Conservation (phyloP, 495 filamentous ascomycete species). For the Penicillium samsonianum region DNA sequence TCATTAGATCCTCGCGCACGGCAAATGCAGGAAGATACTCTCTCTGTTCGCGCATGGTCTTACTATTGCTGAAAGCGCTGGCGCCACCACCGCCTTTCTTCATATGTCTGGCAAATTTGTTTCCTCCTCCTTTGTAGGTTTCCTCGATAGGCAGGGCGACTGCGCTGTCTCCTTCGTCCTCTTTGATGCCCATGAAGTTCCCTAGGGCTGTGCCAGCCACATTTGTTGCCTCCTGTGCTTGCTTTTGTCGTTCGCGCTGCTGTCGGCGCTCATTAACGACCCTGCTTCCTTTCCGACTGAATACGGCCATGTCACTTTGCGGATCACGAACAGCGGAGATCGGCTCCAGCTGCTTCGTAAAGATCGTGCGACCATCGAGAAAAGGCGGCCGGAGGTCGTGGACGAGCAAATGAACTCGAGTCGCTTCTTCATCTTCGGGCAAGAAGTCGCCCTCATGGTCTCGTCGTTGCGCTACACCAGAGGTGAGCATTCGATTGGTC, state of each 20-base stretch:
- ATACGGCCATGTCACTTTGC: slow-evolving; percentile 99
- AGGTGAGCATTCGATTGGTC: slow-evolving; percentile 96
- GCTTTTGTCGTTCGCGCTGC: slow-evolving; percentile 90
- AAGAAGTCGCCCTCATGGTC: slow-evolving; percentile 79
- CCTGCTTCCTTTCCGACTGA: slow-evolving; percentile 91
- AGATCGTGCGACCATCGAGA: slow-evolving; percentile 89
- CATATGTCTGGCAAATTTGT: slow-evolving; percentile 88
- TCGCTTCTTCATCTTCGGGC: slow-evolving; percentile 90
- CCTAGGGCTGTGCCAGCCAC: slow-evolving; percentile 89
- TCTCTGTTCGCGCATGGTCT: slow-evolving; percentile 86
- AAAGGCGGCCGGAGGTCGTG: slow-evolving; percentile 96
- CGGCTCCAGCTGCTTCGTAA: slow-evolving; percentile 96
- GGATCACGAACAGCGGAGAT: slow-evolving; percentile 90
- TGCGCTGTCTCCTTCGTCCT: slow-evolving; percentile 90
- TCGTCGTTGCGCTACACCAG: slow-evolving; percentile 87
- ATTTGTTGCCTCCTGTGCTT: slow-evolving; percentile 94
- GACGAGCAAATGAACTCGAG: slow-evolving; percentile 85
- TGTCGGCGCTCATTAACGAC: slow-evolving; percentile 89
- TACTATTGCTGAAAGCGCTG: slow-evolving; percentile 90
- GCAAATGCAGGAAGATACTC: slow-evolving; percentile 96
- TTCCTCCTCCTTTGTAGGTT: slow-evolving; percentile 58
- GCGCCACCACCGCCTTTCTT: slow-evolving; percentile 85
- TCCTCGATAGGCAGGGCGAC: slow-evolving; percentile 75
- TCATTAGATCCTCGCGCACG: slow-evolving; percentile 90
- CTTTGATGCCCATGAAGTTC: slow-evolving; percentile 92